phyloP scores from a whole-genome alignment of 1,284 basidiomycete genomes.

The Sporisorium exsertum region DNA sequence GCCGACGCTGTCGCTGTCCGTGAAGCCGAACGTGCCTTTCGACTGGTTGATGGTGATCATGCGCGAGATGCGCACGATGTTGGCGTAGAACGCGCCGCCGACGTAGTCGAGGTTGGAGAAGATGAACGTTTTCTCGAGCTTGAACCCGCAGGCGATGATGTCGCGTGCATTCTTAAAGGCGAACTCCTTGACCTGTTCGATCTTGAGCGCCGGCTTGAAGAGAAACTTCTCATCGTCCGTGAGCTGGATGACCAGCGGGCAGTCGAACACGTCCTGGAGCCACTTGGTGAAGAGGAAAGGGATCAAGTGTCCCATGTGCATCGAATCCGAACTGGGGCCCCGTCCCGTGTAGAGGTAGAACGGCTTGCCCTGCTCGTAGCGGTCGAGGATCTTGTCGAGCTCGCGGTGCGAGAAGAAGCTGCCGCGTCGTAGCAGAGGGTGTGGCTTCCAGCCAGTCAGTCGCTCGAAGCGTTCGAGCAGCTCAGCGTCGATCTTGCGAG shows the following conservation, averaged over 20 bases:
- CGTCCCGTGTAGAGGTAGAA: conserved; percentile 99
- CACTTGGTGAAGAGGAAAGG: conserved; percentile 99
- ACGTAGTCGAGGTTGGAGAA: conserved; percentile 92
- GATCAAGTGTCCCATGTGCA: conserved; percentile 98
- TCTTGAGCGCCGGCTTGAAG: conserved; percentile 92
- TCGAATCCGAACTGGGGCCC: conserved; percentile 93
- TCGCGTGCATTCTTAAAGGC: conserved; percentile 89
- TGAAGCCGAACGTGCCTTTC: conserved; percentile 95
- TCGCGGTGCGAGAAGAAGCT: conserved; percentile 99
- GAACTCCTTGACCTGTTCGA: conserved; percentile 88
- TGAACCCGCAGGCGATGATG: conserved; percentile 96
- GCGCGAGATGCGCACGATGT: conserved; percentile 90
- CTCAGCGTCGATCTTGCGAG: conserved; percentile 80
- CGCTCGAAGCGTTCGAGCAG: conserved; percentile 90
- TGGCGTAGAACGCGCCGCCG: conserved; percentile 90
- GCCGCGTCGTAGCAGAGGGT: conserved; percentile 87
- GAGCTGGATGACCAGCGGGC: conserved; percentile 92
- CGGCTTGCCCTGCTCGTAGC: conserved; percentile 95
- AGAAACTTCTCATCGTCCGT: conserved; percentile 99
- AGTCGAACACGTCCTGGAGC: conserved; percentile 95
- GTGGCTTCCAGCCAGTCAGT: conserved; percentile 90
- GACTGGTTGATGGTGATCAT: conserved; percentile 93
- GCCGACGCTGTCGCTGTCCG: conserved; percentile 90
- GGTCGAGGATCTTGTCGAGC: conserved; percentile 90
- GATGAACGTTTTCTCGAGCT: conserved; percentile 93